Evolutionary conservation across 1,284 basidiomycete genomes (phyloP).

Genomic region (Psilocybe mexicana): DNA sequence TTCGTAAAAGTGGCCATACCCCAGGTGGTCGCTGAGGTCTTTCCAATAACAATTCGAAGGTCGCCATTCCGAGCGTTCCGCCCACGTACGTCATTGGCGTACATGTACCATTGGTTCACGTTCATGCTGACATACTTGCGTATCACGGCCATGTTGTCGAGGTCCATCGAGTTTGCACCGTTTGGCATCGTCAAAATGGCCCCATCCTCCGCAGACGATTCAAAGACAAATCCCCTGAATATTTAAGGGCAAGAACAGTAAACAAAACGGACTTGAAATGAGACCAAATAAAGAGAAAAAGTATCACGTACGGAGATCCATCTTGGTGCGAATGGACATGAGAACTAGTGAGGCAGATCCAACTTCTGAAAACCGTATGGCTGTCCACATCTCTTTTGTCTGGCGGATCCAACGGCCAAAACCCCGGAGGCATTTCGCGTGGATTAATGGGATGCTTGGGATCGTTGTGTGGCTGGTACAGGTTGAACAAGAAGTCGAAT

Average conservation of each 20-base stretch:
- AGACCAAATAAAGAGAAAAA: background rate
- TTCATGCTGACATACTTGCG: slow-evolving; percentile 11
- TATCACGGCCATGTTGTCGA: slow-evolving; percentile 9
- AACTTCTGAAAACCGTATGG: background rate
- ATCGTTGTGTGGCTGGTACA: slow-evolving; percentile 17
- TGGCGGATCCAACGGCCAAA: slow-evolving; percentile 15
- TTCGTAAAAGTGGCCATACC: slow-evolving; percentile 16
- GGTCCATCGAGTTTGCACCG: slow-evolving; percentile 18
- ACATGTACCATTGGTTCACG: slow-evolving; percentile 27
- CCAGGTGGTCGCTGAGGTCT: slow-evolving; percentile 26
- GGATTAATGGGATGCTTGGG: slow-evolving; percentile 21
- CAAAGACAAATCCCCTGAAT: background rate
- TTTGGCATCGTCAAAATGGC: slow-evolving; percentile 26
- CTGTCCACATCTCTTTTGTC: background rate
- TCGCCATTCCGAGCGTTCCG: slow-evolving; percentile 23
- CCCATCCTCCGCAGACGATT: slow-evolving; percentile 5
- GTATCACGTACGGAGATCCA: background rate
- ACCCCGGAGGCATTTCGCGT: slow-evolving; percentile 26
- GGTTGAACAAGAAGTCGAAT: slow-evolving; percentile 33
- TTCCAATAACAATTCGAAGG: slow-evolving; percentile 30
- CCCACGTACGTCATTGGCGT: slow-evolving; percentile 20
- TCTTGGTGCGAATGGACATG: background rate
- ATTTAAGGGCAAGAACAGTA: background rate
- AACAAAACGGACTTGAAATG: background rate
- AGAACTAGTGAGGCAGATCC: slow-evolving; percentile 1